These are phyloP conservation scores for Clausena lansium DNA, from an alignment of 345 rosid species.

Conservation along the genomic window DNA sequence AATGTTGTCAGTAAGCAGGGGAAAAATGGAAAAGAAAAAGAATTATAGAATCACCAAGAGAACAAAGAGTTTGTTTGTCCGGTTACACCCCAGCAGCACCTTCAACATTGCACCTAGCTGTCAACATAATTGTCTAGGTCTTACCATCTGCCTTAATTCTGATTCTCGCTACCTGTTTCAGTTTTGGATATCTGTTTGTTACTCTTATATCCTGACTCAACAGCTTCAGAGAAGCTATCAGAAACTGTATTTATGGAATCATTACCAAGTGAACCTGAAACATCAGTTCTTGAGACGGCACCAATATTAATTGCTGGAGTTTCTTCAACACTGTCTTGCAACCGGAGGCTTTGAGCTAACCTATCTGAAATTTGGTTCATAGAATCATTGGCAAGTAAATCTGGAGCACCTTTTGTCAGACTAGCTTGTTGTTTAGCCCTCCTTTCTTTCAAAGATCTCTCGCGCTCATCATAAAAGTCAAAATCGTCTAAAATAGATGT, in stretches of 20 bases:
- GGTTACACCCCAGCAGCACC: slow-evolving; percentile 19
- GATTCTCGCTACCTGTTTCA: slow-evolving; percentile 9
- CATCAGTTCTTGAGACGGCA: slow-evolving; percentile 5
- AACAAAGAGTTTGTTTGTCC: slow-evolving; percentile 3
- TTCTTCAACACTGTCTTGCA: slow-evolving; percentile 29
- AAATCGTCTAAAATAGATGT: slow-evolving; percentile 71
- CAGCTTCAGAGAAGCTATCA: not conserved
- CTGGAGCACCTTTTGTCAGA: slow-evolving; percentile 18
- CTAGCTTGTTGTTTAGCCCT: slow-evolving; percentile 34
- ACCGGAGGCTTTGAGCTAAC: slow-evolving; percentile 30
- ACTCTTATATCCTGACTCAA: not conserved
- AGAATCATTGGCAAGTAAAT: slow-evolving; percentile 25
- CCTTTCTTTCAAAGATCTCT: slow-evolving; percentile 45
- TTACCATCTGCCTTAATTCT: slow-evolving; percentile 4
- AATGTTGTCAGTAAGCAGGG: slow-evolving; percentile 18
- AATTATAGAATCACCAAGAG: slow-evolving; percentile 15
- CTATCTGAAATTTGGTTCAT: slow-evolving; percentile 42
- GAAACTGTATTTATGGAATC: slow-evolving; percentile 10
- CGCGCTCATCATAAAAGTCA: slow-evolving; percentile 54
- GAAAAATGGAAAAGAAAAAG: not conserved
- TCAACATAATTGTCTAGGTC: not conserved
- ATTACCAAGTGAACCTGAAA: not conserved
- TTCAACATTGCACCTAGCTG: slow-evolving; percentile 21
- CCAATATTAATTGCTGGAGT: not conserved
- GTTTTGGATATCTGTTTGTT: not conserved